Conservation (phyloP, 2,329 filamentous ascomycete genomes). For the Metarhizium humberi region DNA sequence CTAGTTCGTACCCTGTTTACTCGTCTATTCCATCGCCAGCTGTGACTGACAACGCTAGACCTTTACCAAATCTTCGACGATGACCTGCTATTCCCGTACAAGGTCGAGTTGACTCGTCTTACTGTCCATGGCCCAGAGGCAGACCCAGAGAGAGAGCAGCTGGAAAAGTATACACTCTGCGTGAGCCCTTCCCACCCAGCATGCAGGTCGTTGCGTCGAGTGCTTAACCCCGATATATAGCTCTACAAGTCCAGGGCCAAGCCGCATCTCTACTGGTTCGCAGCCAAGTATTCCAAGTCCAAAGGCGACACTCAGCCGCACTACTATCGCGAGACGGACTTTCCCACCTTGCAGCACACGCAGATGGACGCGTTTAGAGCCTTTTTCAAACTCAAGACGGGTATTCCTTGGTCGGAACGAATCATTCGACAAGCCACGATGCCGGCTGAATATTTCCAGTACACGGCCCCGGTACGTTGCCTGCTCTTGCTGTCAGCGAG, state of each 20-base stretch:
- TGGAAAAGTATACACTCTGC: slow-evolving; percentile 30
- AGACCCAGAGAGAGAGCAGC: neutral
- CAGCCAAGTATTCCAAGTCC: slow-evolving; percentile 39
- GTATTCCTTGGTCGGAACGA: slow-evolving; percentile 50
- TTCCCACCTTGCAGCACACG: slow-evolving; percentile 26
- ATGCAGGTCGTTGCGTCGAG: neutral
- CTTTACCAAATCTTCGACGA: slow-evolving; percentile 60
- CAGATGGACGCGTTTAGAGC: slow-evolving; percentile 42
- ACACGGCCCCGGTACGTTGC: slow-evolving; percentile 35
- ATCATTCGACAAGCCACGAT: slow-evolving; percentile 25
- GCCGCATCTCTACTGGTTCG: slow-evolving; percentile 53
- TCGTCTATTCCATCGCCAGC: neutral
- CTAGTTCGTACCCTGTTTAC: slow-evolving; percentile 30
- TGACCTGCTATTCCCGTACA: slow-evolving; percentile 48
- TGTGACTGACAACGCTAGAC: slow-evolving; percentile 25
- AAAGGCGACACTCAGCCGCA: slow-evolving; percentile 25
- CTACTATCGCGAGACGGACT: slow-evolving; percentile 28
- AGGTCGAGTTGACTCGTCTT: slow-evolving; percentile 50
- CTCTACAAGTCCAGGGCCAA: slow-evolving; percentile 56
- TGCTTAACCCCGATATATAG: slow-evolving; percentile 27
- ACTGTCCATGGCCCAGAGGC: slow-evolving; percentile 2
- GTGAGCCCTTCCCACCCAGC: slow-evolving; percentile 32
- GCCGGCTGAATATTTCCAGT: slow-evolving; percentile 28
- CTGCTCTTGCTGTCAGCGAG: too few species aligned
- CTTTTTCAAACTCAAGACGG: slow-evolving; percentile 51